A percentile compares a stretch with the other conserved stretches of the same genome.
Evolutionary conservation across 2,329 filamentous ascomycete genomes (phyloP).

Genomic region (Colletotrichum endophyticum): DNA sequence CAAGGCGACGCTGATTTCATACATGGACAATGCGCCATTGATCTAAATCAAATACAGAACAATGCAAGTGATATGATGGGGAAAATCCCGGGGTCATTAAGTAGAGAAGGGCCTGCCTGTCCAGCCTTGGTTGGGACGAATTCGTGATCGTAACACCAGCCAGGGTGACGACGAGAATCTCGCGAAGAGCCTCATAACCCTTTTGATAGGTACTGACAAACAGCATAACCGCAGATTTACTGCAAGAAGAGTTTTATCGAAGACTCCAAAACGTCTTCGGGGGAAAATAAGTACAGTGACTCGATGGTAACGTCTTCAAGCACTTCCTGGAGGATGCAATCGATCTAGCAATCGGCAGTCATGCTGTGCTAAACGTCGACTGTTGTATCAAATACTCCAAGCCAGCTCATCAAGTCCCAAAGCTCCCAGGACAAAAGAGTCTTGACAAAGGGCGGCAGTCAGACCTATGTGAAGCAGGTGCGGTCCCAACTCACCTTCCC

Average conservation of each 20-base stretch:
- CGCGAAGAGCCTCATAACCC: background rate
- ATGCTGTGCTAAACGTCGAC: background rate
- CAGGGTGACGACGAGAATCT: background rate
- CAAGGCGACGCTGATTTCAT: background rate
- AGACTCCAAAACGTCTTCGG: background rate
- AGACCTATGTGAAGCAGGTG: background rate
- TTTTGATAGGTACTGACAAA: background rate
- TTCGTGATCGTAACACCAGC: background rate
- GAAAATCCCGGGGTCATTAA: background rate
- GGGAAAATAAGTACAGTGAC: background rate
- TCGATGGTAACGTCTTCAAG: background rate
- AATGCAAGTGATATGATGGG: background rate
- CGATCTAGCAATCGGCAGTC: background rate
- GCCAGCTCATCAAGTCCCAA: background rate
- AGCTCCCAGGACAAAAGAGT: background rate
- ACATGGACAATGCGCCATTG: background rate
- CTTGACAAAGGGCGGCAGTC: background rate
- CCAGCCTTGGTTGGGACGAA: background rate
- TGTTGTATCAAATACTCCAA: background rate
- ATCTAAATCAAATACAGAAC: background rate
- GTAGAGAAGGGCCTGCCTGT: background rate
- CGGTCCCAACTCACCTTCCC: background rate
- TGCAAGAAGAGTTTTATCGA: too few species aligned
- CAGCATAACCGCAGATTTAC: background rate
- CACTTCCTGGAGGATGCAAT: rapidly evolving